These are phyloP conservation scores for Berberis thunbergii DNA, from an alignment of 164 flowering plant species.

Conservation along the genomic window DNA sequence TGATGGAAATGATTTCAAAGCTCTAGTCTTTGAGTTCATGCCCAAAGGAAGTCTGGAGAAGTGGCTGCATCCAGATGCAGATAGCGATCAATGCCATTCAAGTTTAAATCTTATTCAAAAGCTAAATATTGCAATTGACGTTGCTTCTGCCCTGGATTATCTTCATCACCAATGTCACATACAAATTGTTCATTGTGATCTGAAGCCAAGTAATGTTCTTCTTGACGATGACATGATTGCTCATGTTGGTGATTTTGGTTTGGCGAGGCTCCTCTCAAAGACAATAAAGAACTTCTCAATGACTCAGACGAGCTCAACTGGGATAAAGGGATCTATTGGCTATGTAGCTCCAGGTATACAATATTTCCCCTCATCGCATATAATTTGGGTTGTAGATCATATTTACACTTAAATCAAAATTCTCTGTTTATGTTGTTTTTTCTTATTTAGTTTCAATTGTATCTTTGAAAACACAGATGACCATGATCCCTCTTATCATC, in stretches of 20 bases:
- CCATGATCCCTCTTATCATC: no score
- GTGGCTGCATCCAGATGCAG: neutral
- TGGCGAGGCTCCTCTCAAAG: neutral
- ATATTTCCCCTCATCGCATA: no score
- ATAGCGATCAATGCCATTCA: neutral
- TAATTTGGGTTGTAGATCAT: no score
- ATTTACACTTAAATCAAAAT: no score
- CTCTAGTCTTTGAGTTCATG: no score
- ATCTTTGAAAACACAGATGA: no score
- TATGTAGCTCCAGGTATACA: conserved; percentile 2
- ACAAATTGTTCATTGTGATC: neutral
- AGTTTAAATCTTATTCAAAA: neutral
- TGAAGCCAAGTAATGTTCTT: conserved; percentile 1
- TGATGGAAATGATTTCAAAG: neutral
- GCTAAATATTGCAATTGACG: neutral
- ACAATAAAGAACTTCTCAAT: neutral
- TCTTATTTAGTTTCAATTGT: no score
- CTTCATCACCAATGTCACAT: neutral
- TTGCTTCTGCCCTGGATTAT: neutral
- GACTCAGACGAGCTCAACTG: neutral
- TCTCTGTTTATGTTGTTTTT: no score
- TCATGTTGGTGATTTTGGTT: neutral
- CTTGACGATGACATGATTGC: neutral
- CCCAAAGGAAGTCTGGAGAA: neutral
- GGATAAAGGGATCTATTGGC: neutral